Conservation (phyloP, 257 asterid genomes). For the Lantana camara region DNA sequence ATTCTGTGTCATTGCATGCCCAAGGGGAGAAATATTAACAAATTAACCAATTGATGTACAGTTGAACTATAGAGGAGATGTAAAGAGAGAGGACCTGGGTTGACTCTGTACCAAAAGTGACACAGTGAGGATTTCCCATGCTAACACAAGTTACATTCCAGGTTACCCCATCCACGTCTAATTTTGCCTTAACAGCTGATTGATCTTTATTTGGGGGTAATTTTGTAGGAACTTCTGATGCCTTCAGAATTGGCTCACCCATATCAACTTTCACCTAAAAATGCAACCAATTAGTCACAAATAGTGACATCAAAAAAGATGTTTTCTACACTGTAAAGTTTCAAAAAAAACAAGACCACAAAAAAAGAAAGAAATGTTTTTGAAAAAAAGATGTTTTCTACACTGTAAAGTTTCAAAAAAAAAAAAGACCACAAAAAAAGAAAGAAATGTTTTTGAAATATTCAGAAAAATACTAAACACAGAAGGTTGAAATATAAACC, state of each 20-base stretch:
- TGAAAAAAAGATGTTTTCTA: slow-evolving; percentile 2
- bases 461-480: not conserved
- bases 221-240: slow-evolving; percentile 80
- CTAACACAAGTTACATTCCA: slow-evolving; percentile 83
- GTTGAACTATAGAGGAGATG: not conserved
- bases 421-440: not conserved
- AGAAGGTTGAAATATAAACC: not conserved
- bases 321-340: not conserved
- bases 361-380: too few relatives aligned
- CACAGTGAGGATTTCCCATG: slow-evolving; percentile 90
- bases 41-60: not conserved
- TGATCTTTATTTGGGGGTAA: slow-evolving; percentile 60
- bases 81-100: slow-evolving; percentile 41
- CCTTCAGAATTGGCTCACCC: slow-evolving; percentile 88
- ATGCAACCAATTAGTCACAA: not conserved
- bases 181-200: slow-evolving; percentile 57
- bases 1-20: slow-evolving; percentile 41
- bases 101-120: slow-evolving; percentile 57
- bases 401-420: not conserved
- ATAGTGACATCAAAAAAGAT: not conserved
- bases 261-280: slow-evolving; percentile 83
- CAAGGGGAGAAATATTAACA: slow-evolving; percentile 2
- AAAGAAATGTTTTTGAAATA: not conserved
- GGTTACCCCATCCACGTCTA: slow-evolving; percentile 56
- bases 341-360: not conserved